A percentile compares a stretch with the other conserved stretches of the same genome.
Conservation (phyloP, 2,329 filamentous ascomycete genomes). For the Paracoccidioides brasiliensis region DNA sequence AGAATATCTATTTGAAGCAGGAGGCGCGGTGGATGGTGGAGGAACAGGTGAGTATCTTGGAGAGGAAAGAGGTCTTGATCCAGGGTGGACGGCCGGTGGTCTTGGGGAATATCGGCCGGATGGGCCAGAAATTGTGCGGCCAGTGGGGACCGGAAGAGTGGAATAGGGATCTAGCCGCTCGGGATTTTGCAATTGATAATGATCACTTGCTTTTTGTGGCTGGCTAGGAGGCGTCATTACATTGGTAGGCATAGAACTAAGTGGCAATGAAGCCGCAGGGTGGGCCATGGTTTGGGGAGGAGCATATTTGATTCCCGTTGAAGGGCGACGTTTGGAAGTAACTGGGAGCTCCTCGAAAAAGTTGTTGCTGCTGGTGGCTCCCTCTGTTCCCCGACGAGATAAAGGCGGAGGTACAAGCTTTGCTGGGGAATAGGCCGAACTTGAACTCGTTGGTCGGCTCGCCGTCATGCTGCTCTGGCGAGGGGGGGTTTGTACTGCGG, state of each 20-base stretch:
- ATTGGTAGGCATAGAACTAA: slow-evolving; percentile 16
- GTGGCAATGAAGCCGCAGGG: slow-evolving; percentile 13
- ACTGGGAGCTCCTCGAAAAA: slow-evolving; percentile 72
- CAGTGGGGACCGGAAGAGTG: slow-evolving; percentile 12
- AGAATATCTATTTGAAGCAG: slow-evolving; percentile 26
- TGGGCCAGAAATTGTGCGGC: slow-evolving; percentile 11
- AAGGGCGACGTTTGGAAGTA: slow-evolving; percentile 47
- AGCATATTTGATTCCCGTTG: slow-evolving; percentile 31
- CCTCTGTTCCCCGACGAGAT: slow-evolving; percentile 2
- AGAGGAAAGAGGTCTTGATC: slow-evolving; percentile 24
- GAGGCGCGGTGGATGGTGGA: slow-evolving; percentile 19
- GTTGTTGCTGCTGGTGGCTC: slow-evolving; percentile 33
- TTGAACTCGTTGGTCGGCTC: slow-evolving; percentile 13
- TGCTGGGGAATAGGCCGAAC: neutral
- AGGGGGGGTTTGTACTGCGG: slow-evolving; percentile 39
- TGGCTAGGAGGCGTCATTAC: slow-evolving; percentile 13
- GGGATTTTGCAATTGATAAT: slow-evolving; percentile 20
- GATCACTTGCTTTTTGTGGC: slow-evolving; percentile 14
- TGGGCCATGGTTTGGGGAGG: slow-evolving; percentile 20
- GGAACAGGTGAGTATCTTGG: slow-evolving; percentile 36
- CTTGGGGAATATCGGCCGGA: slow-evolving; percentile 31
- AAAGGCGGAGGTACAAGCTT: slow-evolving; percentile 10
- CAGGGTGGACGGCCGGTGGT: slow-evolving; percentile 20
- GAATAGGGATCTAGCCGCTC: slow-evolving; percentile 23
- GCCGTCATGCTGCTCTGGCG: slow-evolving; percentile 50